phyloP scores from a whole-genome alignment of 2,329 filamentous ascomycete species.

The Ploettnerulaceae sp. region DNA sequence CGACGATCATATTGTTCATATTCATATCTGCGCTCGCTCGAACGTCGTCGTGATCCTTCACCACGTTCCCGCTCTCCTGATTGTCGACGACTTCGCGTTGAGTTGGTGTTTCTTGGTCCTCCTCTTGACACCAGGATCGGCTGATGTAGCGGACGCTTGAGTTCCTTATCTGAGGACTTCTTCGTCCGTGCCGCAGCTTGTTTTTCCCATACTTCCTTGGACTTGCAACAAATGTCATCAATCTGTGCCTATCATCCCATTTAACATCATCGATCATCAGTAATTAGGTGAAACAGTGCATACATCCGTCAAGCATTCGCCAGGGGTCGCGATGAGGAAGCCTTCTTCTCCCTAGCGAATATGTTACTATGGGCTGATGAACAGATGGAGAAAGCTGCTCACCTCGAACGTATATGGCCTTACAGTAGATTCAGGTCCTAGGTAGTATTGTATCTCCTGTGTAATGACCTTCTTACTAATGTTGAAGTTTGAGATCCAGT shows the following conservation, averaged over 20 bases:
- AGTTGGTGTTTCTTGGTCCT: constrained; percentile 24
- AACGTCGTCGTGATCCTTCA: constrained; percentile 17
- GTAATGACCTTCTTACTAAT: constrained; percentile 58
- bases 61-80: constrained; percentile 23
- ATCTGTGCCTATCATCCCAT: constrained; percentile 50
- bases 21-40: constrained; percentile 21
- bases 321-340: constrained; percentile 54
- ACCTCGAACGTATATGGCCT: constrained; percentile 54
- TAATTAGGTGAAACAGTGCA: constrained; percentile 31
- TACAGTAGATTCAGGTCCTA: constrained; percentile 54
- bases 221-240: constrained; percentile 57
- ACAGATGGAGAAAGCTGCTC: constrained; percentile 26
- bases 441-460: constrained; percentile 52
- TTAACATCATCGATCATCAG: background rate
- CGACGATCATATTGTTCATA: constrained; percentile 15
- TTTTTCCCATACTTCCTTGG: constrained; percentile 52
- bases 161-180: constrained; percentile 42
- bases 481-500: constrained; percentile 56
- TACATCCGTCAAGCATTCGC: constrained; percentile 55
- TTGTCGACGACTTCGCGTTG: constrained; percentile 16
- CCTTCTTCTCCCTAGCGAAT: constrained; percentile 52
- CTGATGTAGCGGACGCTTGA: constrained; percentile 54
- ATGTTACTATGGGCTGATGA: constrained; percentile 20
- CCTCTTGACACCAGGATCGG: constrained; percentile 47
- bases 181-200: constrained; percentile 47